Conservation (phyloP, 139 green algal genomes). For the Astrephomene gubernaculifera region DNA sequence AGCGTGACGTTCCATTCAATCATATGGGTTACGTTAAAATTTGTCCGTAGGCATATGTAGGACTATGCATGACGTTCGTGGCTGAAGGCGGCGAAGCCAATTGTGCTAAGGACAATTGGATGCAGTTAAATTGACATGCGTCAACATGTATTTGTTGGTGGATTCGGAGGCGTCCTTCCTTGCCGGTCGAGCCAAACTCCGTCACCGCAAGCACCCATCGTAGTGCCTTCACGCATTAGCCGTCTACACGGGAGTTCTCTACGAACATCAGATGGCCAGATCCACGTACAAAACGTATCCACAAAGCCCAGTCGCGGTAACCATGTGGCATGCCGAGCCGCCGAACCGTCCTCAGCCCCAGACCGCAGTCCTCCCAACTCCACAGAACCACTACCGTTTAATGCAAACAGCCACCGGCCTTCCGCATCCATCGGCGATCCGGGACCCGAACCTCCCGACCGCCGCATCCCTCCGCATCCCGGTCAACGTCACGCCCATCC, state of each 20-base stretch:
- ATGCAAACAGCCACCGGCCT: neutral
- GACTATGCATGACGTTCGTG: too few relatives aligned
- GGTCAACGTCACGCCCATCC: neutral
- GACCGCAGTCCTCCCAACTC: too few relatives aligned
- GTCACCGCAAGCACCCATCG: neutral
- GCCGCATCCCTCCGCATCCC: neutral
- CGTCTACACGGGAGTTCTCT: neutral
- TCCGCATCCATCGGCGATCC: neutral
- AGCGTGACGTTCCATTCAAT: too few relatives aligned
- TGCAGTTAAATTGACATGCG: neutral
- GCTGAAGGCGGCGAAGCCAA: too few relatives aligned
- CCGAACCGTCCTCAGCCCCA: neutral
- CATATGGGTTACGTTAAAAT: too few relatives aligned
- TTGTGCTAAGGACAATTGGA: too few relatives aligned
- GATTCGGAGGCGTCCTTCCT: neutral
- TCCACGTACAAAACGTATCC: neutral
- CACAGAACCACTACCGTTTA: too few relatives aligned
- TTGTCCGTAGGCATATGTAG: too few relatives aligned
- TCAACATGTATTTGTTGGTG: neutral
- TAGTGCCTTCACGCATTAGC: neutral
- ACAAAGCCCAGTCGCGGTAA: neutral
- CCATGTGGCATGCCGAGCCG: neutral
- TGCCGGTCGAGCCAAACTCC: neutral
- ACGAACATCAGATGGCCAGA: neutral
- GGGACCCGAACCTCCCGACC: neutral